Percentiles rank a stretch among this genome's conserved stretches.
Conservation (phyloP, 805 yeast genomes). For the Scheffersomyces spartinae region DNA sequence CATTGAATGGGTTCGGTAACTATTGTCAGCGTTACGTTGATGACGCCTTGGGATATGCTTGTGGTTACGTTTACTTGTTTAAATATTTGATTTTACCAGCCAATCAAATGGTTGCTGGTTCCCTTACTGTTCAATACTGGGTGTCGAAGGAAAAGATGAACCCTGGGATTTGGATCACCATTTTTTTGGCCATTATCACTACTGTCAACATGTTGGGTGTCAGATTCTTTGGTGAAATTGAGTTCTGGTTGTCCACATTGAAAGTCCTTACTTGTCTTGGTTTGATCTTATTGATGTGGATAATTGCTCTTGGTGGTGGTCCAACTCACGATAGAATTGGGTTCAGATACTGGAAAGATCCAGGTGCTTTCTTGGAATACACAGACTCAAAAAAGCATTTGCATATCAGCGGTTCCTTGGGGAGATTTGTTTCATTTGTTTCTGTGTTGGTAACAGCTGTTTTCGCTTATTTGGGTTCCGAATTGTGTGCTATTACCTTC, state of each 20-base stretch:
- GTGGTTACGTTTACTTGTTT: constrained; percentile 53
- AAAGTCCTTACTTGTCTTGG: constrained; percentile 59
- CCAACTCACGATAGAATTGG: constrained; percentile 67
- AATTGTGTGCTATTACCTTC: constrained; percentile 39
- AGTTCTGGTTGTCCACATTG: constrained; percentile 51
- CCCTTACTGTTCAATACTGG: constrained; percentile 46
- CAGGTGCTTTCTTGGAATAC: constrained; percentile 51
- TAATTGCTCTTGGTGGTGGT: constrained; percentile 69
- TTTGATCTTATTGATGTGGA: constrained; percentile 49
- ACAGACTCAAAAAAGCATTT: constrained; percentile 27
- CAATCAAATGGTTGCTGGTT: constrained; percentile 53
- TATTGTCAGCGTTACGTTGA: constrained; percentile 56
- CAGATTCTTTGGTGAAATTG: constrained; percentile 42
- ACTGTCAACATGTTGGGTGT: constrained; percentile 38
- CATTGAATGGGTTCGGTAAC: constrained; percentile 57
- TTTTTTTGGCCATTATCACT: constrained; percentile 31
- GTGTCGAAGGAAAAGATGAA: constrained; percentile 31
- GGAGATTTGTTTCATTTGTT: constrained; percentile 50
- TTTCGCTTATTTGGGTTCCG: constrained; percentile 64
- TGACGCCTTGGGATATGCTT: constrained; percentile 55
- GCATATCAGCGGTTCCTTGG: constrained; percentile 30
- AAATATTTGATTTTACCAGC: constrained; percentile 47
- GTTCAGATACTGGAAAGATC: constrained; percentile 57
- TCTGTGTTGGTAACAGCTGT: constrained; percentile 56
- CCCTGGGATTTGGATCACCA: constrained; percentile 48